Base-by-base conservation (phyloP, 2,329 filamentous ascomycete species). In the Colletotrichum gigasporum region DNA sequence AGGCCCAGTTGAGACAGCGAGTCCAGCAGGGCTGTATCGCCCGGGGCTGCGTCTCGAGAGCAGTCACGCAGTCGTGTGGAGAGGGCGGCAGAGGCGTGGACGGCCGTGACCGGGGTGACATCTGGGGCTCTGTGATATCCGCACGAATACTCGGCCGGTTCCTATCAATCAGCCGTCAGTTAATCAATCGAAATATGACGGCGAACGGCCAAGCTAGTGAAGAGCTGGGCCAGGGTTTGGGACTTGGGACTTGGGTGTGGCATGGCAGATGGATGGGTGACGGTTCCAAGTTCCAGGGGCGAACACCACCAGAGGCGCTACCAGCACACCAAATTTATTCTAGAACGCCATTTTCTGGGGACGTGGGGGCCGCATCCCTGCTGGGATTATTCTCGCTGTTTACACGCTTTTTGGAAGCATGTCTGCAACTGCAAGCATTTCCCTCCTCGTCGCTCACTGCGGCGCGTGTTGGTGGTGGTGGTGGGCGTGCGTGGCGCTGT, bases 321-420 rank as follows among this genome's bases (percentile, higher is more conserved):
- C 44, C 26, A 57, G 41, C 28, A 42, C 37, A 61, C 42, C 63
- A 51, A 63, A 37, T 58, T 65, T 57, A 58, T 65, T 65, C 63
- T 65, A 65, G 63, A 65, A 65, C 50, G 26, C 63, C 58, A 32
- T 65, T 62, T 56, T 63, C 63, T 57, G 50, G 63, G 50, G 58
- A 63, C 58, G 63, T 65, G 63, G 63, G 63, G 58, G 63, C 63
- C 37, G 28, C 28, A 65, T 45, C 58, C 58, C 45, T 65, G 58
- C 51, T 56, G 58, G 63, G 44, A 39, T 56, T 57, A 56, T 57
- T 65, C 51, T 65, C 50, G 63, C 51, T 42, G 50, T 57, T 61
- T 39, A 26, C 52, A 11, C 44, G 30, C 32, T 34, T 7, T 7
- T 34, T 39, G 12, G 50, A n/a, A 30, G 34, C 34, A 26, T n/a